Conservation (phyloP, 345 rosid species). For the Gynandropsis gynandra region DNA sequence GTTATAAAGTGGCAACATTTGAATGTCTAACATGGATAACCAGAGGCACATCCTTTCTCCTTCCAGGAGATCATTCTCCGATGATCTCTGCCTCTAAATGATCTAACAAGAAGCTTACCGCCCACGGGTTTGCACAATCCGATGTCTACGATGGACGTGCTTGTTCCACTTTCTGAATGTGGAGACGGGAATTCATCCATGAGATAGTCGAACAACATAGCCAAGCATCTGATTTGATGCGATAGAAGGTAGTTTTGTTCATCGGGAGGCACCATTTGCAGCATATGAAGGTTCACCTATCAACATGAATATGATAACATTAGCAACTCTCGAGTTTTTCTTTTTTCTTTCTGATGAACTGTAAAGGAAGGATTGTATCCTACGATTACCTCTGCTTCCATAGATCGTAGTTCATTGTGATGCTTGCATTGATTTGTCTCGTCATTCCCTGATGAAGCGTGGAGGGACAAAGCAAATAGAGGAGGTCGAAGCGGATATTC, state of each 20-base stretch:
- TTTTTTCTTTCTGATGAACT: neutral
- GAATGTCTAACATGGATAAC: slow-evolving; percentile 29
- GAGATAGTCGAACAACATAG: slow-evolving; percentile 74
- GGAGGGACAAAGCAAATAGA: slow-evolving; percentile 48
- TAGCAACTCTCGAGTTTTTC: neutral
- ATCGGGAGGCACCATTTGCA: slow-evolving; percentile 55
- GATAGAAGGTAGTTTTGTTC: slow-evolving; percentile 53
- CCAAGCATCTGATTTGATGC: slow-evolving; percentile 72
- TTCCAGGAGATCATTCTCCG: slow-evolving; percentile 93
- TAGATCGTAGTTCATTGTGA: slow-evolving; percentile 72
- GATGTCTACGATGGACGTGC: slow-evolving; percentile 56
- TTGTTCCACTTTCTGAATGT: slow-evolving; percentile 40
- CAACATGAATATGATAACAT: neutral
- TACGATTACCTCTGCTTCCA: slow-evolving; percentile 81
- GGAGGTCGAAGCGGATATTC: slow-evolving; percentile 96
- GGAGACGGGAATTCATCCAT: slow-evolving; percentile 56
- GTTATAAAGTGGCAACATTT: neutral
- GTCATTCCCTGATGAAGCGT: slow-evolving; percentile 31
- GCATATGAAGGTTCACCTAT: slow-evolving; percentile 75
- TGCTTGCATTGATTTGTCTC: slow-evolving; percentile 33
- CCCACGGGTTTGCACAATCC: slow-evolving; percentile 74
- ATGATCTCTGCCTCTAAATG: slow-evolving; percentile 81
- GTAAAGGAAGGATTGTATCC: neutral
- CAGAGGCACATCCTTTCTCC: slow-evolving; percentile 48
- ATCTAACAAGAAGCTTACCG: slow-evolving; percentile 69